Conservation (phyloP, 805 yeast genomes). For the Starmerella sp. region DNA sequence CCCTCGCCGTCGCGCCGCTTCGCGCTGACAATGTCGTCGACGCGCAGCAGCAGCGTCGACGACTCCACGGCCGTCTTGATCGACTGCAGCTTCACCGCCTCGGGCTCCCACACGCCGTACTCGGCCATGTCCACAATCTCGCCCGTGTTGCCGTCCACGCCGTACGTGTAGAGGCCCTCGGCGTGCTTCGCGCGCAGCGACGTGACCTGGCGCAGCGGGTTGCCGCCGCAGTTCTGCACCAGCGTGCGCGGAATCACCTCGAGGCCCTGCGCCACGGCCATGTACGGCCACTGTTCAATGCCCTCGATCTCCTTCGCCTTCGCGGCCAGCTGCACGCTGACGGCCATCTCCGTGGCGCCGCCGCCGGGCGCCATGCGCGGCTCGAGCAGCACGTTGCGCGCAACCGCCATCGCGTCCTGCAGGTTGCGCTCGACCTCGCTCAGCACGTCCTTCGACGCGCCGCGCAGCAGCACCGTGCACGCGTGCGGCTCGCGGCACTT, state of each 20-base stretch:
- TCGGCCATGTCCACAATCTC: conserved; percentile 89
- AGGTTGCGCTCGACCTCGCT: conserved; percentile 94
- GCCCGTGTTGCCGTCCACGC: conserved; percentile 92
- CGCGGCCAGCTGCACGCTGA: conserved; percentile 75
- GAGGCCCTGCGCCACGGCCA: conserved; percentile 96
- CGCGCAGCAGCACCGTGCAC: conserved; percentile 84
- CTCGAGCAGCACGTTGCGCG: conserved; percentile 87
- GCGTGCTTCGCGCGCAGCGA: conserved; percentile 95
- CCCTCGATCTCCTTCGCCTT: conserved; percentile 89
- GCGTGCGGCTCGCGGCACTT: conserved; percentile 81
- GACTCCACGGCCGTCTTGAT: conserved; percentile 97
- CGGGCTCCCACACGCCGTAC: conserved; percentile 99
- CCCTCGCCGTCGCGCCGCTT: conserved; percentile 44
- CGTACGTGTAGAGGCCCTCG: conserved; percentile 71
- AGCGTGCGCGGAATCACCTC: conserved; percentile 97
- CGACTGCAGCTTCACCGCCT: conserved; percentile 91
- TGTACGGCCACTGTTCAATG: conserved; percentile 96
- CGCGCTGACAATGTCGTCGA: conserved; percentile 96
- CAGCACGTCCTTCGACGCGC: conserved; percentile 92
- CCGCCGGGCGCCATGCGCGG: conserved; percentile 97
- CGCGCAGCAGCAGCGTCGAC: conserved; percentile 87
- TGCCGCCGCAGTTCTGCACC: conserved; percentile 96
- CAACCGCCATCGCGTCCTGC: conserved; percentile 97
- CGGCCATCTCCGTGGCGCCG: conserved; percentile 99
- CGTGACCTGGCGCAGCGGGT: conserved; percentile 79